Evolutionary conservation across 2,329 filamentous ascomycete genomes (phyloP).

Genomic region (Ophiostoma perfectum): DNA sequence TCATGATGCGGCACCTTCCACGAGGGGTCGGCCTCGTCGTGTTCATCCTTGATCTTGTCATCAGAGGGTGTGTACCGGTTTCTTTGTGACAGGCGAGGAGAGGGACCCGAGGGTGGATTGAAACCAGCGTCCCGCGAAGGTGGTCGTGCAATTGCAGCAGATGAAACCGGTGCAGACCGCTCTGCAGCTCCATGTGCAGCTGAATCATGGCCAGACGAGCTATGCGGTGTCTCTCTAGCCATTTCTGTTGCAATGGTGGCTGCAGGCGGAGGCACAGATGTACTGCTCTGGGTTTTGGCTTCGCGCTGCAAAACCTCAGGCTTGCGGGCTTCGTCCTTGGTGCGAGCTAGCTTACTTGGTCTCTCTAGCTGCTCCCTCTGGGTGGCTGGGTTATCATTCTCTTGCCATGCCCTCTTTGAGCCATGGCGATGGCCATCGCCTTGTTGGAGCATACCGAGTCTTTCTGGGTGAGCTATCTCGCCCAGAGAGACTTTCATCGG

Average conservation of each 20-base stretch:
- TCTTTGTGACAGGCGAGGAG: neutral
- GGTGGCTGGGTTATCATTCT: neutral
- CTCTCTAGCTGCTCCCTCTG: neutral
- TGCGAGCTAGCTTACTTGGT: constrained; percentile 1
- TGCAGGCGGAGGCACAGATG: neutral
- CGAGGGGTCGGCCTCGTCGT: neutral
- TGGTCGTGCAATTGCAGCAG: neutral
- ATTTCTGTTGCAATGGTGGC: neutral
- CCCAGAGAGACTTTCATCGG: neutral
- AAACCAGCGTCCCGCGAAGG: neutral
- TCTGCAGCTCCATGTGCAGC: neutral
- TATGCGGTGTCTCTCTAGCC: neutral
- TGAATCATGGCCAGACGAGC: neutral
- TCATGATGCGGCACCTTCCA: neutral
- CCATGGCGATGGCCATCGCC: neutral
- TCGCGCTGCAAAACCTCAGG: neutral
- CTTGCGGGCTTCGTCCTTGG: neutral
- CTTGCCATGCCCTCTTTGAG: neutral
- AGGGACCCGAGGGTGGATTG: neutral
- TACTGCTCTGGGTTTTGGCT: neutral
- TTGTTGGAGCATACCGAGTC: neutral
- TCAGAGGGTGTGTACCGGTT: neutral
- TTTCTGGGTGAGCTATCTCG: neutral
- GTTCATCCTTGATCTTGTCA: neutral
- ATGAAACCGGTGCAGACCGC: neutral